Percentiles rank a stretch among this genome's conserved stretches.
phyloP scores from a whole-genome alignment of 768 basidiomycete species.

The Asterophora lycoperdoides region DNA sequence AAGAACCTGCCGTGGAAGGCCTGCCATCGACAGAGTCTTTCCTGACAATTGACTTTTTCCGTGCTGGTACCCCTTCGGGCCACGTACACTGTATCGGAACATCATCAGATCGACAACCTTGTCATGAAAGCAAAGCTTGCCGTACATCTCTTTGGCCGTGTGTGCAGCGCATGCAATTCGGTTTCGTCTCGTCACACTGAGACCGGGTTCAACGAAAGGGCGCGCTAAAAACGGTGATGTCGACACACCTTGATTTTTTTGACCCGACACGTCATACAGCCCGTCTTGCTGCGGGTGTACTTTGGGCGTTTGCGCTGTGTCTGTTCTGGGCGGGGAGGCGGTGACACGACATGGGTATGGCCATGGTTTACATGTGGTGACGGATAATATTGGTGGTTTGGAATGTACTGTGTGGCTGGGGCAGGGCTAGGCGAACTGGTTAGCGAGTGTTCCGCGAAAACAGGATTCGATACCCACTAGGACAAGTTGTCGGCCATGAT shows the following conservation, averaged over 20 bases:
- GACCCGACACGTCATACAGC: slow-evolving; percentile 88
- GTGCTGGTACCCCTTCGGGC: slow-evolving; percentile 73
- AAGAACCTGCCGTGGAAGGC: slow-evolving; percentile 75
- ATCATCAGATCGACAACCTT: slow-evolving; percentile 5
- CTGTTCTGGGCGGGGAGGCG: slow-evolving; percentile 46
- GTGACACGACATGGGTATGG: slow-evolving; percentile 45
- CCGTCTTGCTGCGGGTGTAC: slow-evolving; percentile 92
- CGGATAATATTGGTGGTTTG: slow-evolving; percentile 39
- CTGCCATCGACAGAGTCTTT: slow-evolving; percentile 59
- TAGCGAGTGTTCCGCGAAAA: slow-evolving; percentile 17
- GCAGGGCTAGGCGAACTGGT: slow-evolving; percentile 27
- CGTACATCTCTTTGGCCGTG: slow-evolving; percentile 81
- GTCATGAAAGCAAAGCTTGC: slow-evolving; percentile 4
- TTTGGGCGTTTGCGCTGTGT: slow-evolving; percentile 78
- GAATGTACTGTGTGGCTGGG: slow-evolving; percentile 35
- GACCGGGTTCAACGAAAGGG: slow-evolving; percentile 6
- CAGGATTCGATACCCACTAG: slow-evolving; percentile 40
- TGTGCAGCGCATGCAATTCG: slow-evolving; percentile 80
- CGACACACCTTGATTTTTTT: slow-evolving; percentile 87
- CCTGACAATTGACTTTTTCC: slow-evolving; percentile 58
- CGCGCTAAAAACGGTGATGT: not conserved
- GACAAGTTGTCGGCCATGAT: slow-evolving; percentile 50
- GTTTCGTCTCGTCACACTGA: slow-evolving; percentile 90
- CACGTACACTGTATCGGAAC: slow-evolving; percentile 61
- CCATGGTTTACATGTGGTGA: slow-evolving; percentile 36